Evolutionary conservation across 768 basidiomycete genomes (phyloP).

Genomic region (Mycena maculata): DNA sequence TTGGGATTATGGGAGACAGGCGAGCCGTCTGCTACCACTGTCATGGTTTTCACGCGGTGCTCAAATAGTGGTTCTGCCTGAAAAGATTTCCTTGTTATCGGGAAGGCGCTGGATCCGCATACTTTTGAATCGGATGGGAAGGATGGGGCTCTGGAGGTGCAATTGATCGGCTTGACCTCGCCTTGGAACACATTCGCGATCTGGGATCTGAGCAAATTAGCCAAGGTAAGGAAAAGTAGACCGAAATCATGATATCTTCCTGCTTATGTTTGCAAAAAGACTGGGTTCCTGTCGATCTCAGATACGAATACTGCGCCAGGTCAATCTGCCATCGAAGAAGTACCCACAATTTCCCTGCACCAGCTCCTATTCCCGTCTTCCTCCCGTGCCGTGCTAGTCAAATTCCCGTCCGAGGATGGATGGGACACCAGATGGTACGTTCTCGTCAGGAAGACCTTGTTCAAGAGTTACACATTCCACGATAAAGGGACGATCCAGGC

Average conservation of each 20-base stretch:
- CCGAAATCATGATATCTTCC: slow-evolving; percentile 12
- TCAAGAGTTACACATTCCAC: slow-evolving; percentile 9
- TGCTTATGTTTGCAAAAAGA: slow-evolving; percentile 18
- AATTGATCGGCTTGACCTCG: slow-evolving; percentile 24
- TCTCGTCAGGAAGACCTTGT: not conserved
- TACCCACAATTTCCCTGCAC: slow-evolving; percentile 25
- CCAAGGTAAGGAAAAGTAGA: slow-evolving; percentile 16
- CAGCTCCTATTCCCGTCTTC: slow-evolving; percentile 22
- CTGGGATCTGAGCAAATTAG: slow-evolving; percentile 25
- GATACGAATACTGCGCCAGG: slow-evolving; percentile 25
- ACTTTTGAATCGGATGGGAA: slow-evolving; percentile 17
- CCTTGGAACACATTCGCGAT: slow-evolving; percentile 26
- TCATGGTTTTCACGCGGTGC: slow-evolving; percentile 10
- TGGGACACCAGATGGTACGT: slow-evolving; percentile 23
- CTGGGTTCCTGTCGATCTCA: slow-evolving; percentile 21
- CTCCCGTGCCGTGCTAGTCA: slow-evolving; percentile 22
- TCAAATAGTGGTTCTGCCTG: slow-evolving; percentile 18
- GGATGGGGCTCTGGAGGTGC: slow-evolving; percentile 14
- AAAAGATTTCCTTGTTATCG: slow-evolving; percentile 22
- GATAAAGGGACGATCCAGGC: slow-evolving; percentile 20
- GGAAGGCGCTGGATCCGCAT: slow-evolving; percentile 19
- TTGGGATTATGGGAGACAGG: slow-evolving; percentile 21
- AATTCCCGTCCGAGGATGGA: slow-evolving; percentile 21
- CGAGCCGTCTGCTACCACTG: slow-evolving; percentile 14
- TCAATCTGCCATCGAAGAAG: slow-evolving; percentile 27